A percentile compares a stretch with the other conserved stretches of the same genome.
These are phyloP conservation scores for Dactylella cylindrospora DNA, from an alignment of 2,329 filamentous ascomycete genomes.

Conservation along the genomic window DNA sequence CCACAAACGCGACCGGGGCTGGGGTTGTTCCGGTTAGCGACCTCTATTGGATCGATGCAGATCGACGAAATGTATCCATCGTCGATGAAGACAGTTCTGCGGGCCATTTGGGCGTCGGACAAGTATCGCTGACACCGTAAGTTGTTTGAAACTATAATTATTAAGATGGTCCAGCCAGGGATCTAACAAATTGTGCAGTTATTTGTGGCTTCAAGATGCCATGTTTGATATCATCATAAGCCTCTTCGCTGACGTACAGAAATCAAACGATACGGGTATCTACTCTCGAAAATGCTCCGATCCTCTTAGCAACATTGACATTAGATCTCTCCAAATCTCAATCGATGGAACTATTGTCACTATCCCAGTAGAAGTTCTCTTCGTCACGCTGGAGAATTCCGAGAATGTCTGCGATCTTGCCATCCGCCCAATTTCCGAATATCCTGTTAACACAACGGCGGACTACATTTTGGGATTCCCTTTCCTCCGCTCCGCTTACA, in stretches of 20 bases:
- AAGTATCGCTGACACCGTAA: conserved; percentile 25
- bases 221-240: conserved; percentile 30
- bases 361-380: conserved; percentile 6
- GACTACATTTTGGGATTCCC: conserved; percentile 39
- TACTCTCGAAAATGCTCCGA: conserved; percentile 14
- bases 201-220: conserved; percentile 30
- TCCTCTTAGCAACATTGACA: neutral
- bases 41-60: conserved; percentile 26
- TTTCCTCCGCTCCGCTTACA: conserved; percentile 28
- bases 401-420: conserved; percentile 12
- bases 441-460: conserved; percentile 1
- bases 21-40: conserved; percentile 21
- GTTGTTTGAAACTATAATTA: neutral
- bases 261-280: conserved; percentile 1
- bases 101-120: conserved; percentile 13
- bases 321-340: conserved; percentile 24
- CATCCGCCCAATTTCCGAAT: conserved; percentile 22
- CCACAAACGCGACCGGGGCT: neutral
- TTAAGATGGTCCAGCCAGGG: neutral
- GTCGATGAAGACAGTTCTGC: conserved; percentile 7
- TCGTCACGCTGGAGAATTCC: neutral
- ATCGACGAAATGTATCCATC: conserved; percentile 19
- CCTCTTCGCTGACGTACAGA: conserved; percentile 15
- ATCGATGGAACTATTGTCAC: conserved; percentile 27
- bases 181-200: conserved; percentile 6